Evolutionary conservation across 306 rosid species (phyloP).

Genomic region (Nissolia schottii): DNA sequence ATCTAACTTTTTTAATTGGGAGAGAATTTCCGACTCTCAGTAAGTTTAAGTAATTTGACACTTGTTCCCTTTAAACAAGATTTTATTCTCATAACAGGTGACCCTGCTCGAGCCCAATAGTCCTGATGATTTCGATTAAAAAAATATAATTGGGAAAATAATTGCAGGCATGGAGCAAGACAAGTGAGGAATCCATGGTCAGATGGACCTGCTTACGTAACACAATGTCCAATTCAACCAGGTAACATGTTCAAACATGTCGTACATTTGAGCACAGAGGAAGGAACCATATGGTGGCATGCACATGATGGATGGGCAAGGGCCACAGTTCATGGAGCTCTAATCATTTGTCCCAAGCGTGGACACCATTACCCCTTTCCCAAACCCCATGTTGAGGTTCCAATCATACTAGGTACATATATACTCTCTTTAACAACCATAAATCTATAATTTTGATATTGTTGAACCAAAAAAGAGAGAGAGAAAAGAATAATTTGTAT

Average conservation of each 20-base stretch:
- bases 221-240: conserved; percentile 57
- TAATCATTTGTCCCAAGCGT: conserved; percentile 40
- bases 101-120: no score
- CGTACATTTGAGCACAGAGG: conserved; percentile 39
- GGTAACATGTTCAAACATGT: conserved; percentile 39
- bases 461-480: no score
- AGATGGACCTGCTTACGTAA: conserved; percentile 55
- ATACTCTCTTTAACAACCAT: neutral
- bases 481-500: neutral
- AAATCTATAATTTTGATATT: no score
- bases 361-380: conserved; percentile 51
- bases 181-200: conserved; percentile 61
- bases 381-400: conserved; percentile 42
- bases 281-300: conserved; percentile 75
- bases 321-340: conserved; percentile 67
- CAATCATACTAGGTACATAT: conserved; percentile 51
- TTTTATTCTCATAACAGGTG: no score
- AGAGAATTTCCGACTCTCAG: no score
- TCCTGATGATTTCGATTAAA: no score
- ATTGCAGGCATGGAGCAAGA: conserved; percentile 57
- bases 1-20: no score
- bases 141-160: neutral
- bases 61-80: no score
- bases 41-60: no score
- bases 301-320: conserved; percentile 58